Base-by-base conservation (phyloP, 2,329 filamentous ascomycete species). In the Neurospora sp. region DNA sequence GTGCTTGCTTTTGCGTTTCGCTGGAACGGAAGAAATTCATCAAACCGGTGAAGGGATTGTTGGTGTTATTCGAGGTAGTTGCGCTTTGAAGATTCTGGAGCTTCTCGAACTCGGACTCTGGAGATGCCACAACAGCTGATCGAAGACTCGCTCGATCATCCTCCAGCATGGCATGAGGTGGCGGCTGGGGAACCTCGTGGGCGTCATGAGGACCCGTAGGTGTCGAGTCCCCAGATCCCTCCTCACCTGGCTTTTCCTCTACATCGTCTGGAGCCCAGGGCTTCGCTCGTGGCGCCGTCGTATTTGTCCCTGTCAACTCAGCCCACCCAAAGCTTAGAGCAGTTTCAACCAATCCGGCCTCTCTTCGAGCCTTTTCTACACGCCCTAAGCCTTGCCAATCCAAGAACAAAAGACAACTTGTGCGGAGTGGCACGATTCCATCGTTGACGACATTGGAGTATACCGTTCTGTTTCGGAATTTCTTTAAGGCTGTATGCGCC, bases 371-470 rank as follows among this genome's bases (percentile, higher is more conserved):
- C 80, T 99, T 99, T 74, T 98, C 93, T 1, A 99, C 96, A 46
- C 93, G 90, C 5, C 91, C 95, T 3, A 99, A 83, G 0, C 96
- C 96, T 80, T 94, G 91, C 96, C 96, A 99, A 78, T 99, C 96
- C 1, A 99, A 83, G 77, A 99, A 99, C 6, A 99, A 82, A n/a
- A 99, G 83, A 79, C 95, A 99, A 73, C 95, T 98, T 4, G 96
- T 99, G 28, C 96, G 89, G 40, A 99, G 82, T 2, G 96, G 96
- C 4, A 99, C 96, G 74, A 99, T 97, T 3, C 94, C 95, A 80
- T 98, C 95, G 77, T 98, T 98, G 74, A 98, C 95, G 12, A 98
- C 94, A 76, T 98, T 98, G 1, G 94, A 97, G 79, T 98, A 98
- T 1, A 97, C 85, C 0, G 96, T 98, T 17, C 95, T 86, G 78